Evolutionary conservation across 495 filamentous ascomycete species (phyloP), one percentile per base, ranked within the genome.

Genomic region (Penicilliopsis zonata): DNA sequence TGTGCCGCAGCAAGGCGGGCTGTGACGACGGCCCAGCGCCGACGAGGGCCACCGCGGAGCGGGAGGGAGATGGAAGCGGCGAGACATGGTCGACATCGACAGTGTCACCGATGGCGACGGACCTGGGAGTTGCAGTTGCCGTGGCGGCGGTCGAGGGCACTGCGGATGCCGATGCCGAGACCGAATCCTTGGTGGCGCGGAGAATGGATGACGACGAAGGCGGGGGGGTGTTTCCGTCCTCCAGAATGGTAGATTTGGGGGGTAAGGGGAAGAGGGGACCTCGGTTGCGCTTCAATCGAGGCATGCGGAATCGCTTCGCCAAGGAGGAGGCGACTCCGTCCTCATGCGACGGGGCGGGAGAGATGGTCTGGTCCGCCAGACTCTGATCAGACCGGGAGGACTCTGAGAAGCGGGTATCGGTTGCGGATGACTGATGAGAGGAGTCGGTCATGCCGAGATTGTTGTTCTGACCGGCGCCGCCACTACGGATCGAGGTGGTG

Each of bases 341-440:
- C 3, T 56, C 56, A 18, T 42, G 44, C 7, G 49, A 52, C 19
- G 43, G 43, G 5, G 41, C 47, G 8, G 44, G 48, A 18, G 38
- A 75, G 4, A 72, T 63, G 25, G 75, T 65, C 39, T 73, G 79
- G 19, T 93, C 86, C n/a, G 69, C 76, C 8, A 77, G 76, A 53
- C 86, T 92, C 17, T 74, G 78, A 49, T 94, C 86, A 13, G 88
- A 94, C 32, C 84, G 76, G 14, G 86, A 94, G 0, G 90, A 95
- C 38, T 95, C 90, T 3, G 90, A 95, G 15, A 84, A 65, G 24
- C 90, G 68, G 31, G 74, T 70, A 27, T 79, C 65, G 2, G 78
- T 75, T n/a, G n/a, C n/a, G n/a, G 25, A 12, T n/a, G 9, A 82
- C 66, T 3, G 80, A 93, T 45, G 22, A 76, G 57, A 26, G 80